phyloP scores from a whole-genome alignment of 2,329 filamentous ascomycete species.

The Alternaria ventricosa region DNA sequence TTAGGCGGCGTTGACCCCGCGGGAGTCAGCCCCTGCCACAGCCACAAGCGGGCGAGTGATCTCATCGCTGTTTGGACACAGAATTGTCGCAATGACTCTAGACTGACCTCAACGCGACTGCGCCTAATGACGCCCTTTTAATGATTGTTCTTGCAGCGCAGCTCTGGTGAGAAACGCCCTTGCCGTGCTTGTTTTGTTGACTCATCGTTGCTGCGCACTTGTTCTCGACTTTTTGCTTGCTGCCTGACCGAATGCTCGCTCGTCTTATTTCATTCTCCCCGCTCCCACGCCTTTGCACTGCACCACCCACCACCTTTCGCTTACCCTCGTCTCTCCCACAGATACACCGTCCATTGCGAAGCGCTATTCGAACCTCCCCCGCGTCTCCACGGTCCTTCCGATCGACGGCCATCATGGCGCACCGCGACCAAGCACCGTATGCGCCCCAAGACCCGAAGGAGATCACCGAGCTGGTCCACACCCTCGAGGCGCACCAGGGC shows the following conservation, averaged over 20 bases:
- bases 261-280: slow-evolving; percentile 21
- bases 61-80: slow-evolving; percentile 13
- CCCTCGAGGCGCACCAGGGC: slow-evolving; percentile 65
- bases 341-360: slow-evolving; percentile 2
- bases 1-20: slow-evolving; percentile 5
- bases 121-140: slow-evolving; percentile 15
- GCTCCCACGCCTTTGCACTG: slow-evolving; percentile 14
- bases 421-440: slow-evolving; percentile 64
- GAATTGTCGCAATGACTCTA: slow-evolving; percentile 8
- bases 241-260: slow-evolving; percentile 26
- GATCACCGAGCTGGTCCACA: slow-evolving; percentile 69
- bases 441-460: slow-evolving; percentile 72
- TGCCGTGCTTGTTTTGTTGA: slow-evolving; percentile 11
- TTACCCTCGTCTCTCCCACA: slow-evolving; percentile 20
- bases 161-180: slow-evolving; percentile 22
- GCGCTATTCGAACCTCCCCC: background rate
- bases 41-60: slow-evolving; percentile 14
- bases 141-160: background rate
- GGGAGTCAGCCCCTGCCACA: slow-evolving; percentile 10
- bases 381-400: slow-evolving; percentile 1
- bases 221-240: slow-evolving; percentile 5
- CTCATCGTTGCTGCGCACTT: slow-evolving; percentile 11
- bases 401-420: slow-evolving; percentile 56
- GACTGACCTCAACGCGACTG: slow-evolving; percentile 8
- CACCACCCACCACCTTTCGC: slow-evolving; percentile 13